These are phyloP conservation scores for Kregervanrija fluxuum DNA, from an alignment of 805 yeast species.

Conservation along the genomic window DNA sequence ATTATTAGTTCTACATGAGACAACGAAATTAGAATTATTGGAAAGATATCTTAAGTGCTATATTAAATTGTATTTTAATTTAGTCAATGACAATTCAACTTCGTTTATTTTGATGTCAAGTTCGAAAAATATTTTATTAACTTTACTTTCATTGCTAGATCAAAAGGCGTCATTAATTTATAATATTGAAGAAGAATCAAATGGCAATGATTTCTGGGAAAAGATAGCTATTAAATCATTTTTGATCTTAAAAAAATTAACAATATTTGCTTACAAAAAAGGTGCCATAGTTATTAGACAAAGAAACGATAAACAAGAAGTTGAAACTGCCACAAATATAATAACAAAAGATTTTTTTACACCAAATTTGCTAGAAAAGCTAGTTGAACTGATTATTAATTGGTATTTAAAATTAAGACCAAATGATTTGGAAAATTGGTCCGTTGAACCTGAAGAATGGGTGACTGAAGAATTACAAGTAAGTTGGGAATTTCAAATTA, in stretches of 20 bases:
- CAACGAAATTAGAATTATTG: constrained; percentile 39
- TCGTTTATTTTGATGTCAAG: constrained; percentile 64
- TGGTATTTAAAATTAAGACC: constrained; percentile 73
- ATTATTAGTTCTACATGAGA: constrained; percentile 48
- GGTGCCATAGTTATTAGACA: constrained; percentile 61
- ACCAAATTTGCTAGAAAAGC: constrained; percentile 42
- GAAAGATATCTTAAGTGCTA: constrained; percentile 69
- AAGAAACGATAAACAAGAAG: constrained; percentile 57
- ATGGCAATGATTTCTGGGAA: constrained; percentile 67
- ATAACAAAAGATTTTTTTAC: constrained; percentile 53
- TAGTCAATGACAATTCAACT: constrained; percentile 57
- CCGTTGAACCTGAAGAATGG: constrained; percentile 88
- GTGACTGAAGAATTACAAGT: constrained; percentile 69
- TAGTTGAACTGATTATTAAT: constrained; percentile 61
- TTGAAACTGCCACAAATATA: constrained; percentile 46
- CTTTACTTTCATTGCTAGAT: constrained; percentile 54
- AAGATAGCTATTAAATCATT: constrained; percentile 60
- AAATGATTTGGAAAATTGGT: constrained; percentile 75
- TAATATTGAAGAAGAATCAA: constrained; percentile 25
- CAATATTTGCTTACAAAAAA: constrained; percentile 54
- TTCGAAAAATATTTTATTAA: constrained; percentile 51
- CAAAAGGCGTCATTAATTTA: constrained; percentile 61
- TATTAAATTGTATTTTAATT: constrained; percentile 61
- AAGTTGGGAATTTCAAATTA: constrained; percentile 76
- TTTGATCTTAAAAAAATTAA: constrained; percentile 53